Evolutionary conservation across 148 eudicot species (phyloP).

Genomic region (Persicaria maculosa): DNA sequence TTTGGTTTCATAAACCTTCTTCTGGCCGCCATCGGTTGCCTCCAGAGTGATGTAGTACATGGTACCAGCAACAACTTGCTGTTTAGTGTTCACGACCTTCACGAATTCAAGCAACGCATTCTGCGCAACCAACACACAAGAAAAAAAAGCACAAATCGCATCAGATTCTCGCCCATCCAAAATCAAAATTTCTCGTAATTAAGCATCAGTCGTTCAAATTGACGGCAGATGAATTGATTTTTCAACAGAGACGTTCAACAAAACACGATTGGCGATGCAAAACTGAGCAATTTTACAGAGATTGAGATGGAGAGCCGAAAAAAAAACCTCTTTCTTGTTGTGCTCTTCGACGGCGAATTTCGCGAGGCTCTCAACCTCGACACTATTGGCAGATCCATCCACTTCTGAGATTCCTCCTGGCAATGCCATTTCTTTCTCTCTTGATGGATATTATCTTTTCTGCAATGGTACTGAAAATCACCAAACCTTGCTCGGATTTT

Average conservation of each 20-base stretch:
- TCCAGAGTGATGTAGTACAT: constrained; percentile 48
- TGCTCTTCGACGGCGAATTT: constrained; percentile 38
- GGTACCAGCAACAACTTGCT: constrained; percentile 60
- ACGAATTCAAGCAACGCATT: constrained; percentile 42
- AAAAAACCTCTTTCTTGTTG: constrained; percentile 28
- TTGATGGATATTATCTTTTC: not conserved
- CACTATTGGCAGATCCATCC: constrained; percentile 34
- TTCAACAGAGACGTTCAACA: not conserved
- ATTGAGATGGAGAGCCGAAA: not conserved
- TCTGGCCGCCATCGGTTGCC: constrained; percentile 37
- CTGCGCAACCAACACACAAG: constrained; percentile 17
- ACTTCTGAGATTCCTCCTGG: constrained; percentile 24
- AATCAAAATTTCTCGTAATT: not conserved
- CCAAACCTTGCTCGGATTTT: not conserved
- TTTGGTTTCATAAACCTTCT: constrained; percentile 52
- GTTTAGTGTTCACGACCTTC: constrained; percentile 42
- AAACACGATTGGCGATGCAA: not conserved
- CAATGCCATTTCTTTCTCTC: constrained; percentile 22
- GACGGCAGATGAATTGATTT: not conserved
- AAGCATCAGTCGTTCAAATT: not conserved
- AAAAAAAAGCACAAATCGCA: too few species aligned
- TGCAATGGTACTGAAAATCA: not conserved
- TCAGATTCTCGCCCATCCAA: not conserved
- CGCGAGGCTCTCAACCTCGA: constrained; percentile 33
- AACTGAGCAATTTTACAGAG: not conserved